A percentile compares a stretch with the other conserved stretches of the same genome.
These are phyloP conservation scores for Serpula lacrymans DNA, from an alignment of 768 basidiomycete genomes.

Conservation along the genomic window DNA sequence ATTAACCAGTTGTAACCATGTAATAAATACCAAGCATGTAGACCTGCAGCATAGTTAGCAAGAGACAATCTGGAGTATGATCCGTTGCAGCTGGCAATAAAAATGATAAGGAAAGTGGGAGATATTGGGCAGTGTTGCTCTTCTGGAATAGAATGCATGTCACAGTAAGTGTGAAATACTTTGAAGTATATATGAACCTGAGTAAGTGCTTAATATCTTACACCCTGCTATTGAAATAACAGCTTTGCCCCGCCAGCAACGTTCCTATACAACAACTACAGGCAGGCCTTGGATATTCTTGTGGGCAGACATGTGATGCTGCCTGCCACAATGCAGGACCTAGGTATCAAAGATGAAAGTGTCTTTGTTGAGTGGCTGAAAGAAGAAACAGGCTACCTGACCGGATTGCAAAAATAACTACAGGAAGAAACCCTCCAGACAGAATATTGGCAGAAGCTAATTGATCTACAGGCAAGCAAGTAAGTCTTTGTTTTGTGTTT, in stretches of 20 bases:
- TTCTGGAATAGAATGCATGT: conserved; percentile 31
- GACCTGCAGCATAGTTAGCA: conserved; percentile 33
- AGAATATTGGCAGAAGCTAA: conserved; percentile 13
- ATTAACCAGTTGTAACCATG: conserved; percentile 35
- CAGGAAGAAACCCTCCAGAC: conserved; percentile 9
- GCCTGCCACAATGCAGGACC: conserved; percentile 11
- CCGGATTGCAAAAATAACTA: conserved; percentile 1
- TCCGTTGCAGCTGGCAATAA: conserved; percentile 28
- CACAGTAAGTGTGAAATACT: conserved; percentile 39
- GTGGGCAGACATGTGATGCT: too few species aligned
- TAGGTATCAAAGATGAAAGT: conserved; percentile 2
- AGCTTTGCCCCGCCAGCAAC: too few species aligned
- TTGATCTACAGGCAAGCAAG: too few species aligned
- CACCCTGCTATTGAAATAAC: too few species aligned
- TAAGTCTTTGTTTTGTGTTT: too few species aligned
- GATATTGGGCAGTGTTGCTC: conserved; percentile 24
- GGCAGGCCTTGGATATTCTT: not conserved
- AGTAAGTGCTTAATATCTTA: too few species aligned
- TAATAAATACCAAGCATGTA: conserved; percentile 45
- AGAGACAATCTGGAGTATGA: conserved; percentile 30
- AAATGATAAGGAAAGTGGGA: conserved; percentile 22
- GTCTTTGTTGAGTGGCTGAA: conserved; percentile 7
- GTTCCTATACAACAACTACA: conserved; percentile 2
- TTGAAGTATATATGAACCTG: too few species aligned
- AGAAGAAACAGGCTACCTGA: conserved; percentile 7